phyloP scores from a whole-genome alignment of 2,329 filamentous ascomycete species.

The Alternaria sp. region DNA sequence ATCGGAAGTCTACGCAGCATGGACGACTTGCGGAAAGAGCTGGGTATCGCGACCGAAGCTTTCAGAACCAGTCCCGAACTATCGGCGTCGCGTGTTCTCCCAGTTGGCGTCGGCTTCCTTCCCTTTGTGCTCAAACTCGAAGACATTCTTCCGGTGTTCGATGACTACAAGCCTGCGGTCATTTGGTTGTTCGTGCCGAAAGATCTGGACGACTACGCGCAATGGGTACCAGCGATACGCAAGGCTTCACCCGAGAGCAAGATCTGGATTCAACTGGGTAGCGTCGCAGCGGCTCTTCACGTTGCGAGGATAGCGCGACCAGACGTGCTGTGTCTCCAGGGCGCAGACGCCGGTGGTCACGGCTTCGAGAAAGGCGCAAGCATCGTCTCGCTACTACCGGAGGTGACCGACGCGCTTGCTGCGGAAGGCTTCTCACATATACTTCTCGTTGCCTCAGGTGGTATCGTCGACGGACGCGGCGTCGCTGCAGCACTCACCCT shows the following conservation, averaged over 20 bases:
- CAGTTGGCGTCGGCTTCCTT: slow-evolving; percentile 68
- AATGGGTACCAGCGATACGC: slow-evolving; percentile 44
- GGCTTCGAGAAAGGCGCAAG: slow-evolving; percentile 63
- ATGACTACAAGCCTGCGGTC: slow-evolving; percentile 61
- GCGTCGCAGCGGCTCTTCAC: slow-evolving; percentile 61
- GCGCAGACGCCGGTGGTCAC: slow-evolving; percentile 69
- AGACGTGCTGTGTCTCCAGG: slow-evolving; percentile 69
- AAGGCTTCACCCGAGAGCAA: slow-evolving; percentile 45
- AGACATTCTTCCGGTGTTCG: slow-evolving; percentile 58
- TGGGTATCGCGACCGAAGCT: slow-evolving; percentile 30
- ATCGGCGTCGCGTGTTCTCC: slow-evolving; percentile 41
- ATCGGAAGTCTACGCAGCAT: slow-evolving; percentile 49
- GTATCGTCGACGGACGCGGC: slow-evolving; percentile 65
- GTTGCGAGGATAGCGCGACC: slow-evolving; percentile 57
- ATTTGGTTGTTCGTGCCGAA: slow-evolving; percentile 72
- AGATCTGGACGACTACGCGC: slow-evolving; percentile 46
- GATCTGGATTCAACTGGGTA: slow-evolving; percentile 68
- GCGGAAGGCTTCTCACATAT: slow-evolving; percentile 31
- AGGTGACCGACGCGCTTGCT: slow-evolving; percentile 59
- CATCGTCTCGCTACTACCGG: slow-evolving; percentile 64
- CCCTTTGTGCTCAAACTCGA: slow-evolving; percentile 56
- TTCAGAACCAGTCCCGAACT: slow-evolving; percentile 18
- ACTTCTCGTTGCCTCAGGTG: slow-evolving; percentile 63
- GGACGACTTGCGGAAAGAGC: slow-evolving; percentile 35
- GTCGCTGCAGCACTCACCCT: slow-evolving; percentile 64